phyloP scores from a whole-genome alignment of 108 stramenopile genomes.

The Licmophora abbreviata region DNA sequence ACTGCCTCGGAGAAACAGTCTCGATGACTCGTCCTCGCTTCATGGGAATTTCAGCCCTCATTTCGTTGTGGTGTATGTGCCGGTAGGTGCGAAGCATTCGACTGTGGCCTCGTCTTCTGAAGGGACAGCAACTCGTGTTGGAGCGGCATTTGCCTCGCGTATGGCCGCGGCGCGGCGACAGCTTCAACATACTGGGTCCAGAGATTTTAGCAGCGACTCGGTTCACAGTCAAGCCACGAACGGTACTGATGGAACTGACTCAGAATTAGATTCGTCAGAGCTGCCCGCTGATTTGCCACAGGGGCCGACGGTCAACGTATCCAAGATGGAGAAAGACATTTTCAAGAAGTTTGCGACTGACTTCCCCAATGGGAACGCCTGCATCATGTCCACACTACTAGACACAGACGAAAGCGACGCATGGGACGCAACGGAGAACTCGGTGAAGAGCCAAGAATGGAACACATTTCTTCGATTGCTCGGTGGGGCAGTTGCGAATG shows the following conservation, averaged over 20 bases:
- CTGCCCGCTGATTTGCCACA: constrained; percentile 19
- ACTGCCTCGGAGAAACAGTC: constrained; percentile 6
- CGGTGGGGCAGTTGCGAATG: constrained; percentile 51
- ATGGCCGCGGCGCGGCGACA: constrained; percentile 1
- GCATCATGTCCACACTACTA: constrained; percentile 49
- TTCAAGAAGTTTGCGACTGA: constrained; percentile 55
- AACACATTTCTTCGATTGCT: constrained; percentile 54
- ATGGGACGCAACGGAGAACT: background rate
- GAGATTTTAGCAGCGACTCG: constrained; percentile 2
- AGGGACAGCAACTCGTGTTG: background rate
- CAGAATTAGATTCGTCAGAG: background rate
- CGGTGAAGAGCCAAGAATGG: constrained; percentile 58
- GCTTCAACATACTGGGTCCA: background rate
- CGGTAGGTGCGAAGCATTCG: constrained; percentile 8
- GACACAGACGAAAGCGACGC: constrained; percentile 9
- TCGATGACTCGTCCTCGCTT: background rate
- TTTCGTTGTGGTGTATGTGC: constrained; percentile 68
- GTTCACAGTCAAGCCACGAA: background rate
- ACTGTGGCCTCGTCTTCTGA: background rate
- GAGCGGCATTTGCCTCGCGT: constrained; percentile 2
- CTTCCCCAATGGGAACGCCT: constrained; percentile 67
- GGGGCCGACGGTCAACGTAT: constrained; percentile 20
- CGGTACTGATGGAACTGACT: background rate
- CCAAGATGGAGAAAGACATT: constrained; percentile 41
- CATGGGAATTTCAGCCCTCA: constrained; percentile 36